phyloP scores from a whole-genome alignment of 225 moss, liverwort and hornwort genomes.

The Marchantia polymorpha region DNA sequence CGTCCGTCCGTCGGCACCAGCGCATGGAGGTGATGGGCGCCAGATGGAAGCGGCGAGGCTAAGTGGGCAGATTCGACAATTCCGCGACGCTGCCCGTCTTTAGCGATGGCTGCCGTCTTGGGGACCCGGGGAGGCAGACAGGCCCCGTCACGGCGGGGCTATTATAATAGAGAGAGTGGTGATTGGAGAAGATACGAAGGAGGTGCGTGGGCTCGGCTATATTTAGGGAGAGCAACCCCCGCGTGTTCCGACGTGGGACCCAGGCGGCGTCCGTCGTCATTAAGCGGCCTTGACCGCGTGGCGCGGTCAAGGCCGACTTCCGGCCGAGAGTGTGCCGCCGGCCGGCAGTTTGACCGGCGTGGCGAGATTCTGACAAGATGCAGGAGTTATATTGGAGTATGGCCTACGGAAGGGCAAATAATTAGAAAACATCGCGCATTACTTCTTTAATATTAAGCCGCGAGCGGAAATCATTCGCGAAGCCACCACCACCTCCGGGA shows the following conservation, averaged over 20 bases:
- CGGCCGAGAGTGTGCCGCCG: neutral
- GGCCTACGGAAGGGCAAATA: constrained; percentile 6
- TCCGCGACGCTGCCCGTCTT: neutral
- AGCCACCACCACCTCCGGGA: neutral
- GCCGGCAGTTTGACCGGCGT: constrained; percentile 15
- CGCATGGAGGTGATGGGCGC: neutral
- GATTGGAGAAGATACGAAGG: neutral
- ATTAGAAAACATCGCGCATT: neutral
- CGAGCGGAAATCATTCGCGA: neutral
- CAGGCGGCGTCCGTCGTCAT: neutral
- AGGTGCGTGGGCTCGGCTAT: neutral
- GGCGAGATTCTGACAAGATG: constrained; percentile 4
- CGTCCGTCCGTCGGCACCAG: neutral
- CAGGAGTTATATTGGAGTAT: constrained; percentile 13
- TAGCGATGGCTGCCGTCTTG: neutral
- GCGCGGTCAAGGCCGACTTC: constrained; percentile 8
- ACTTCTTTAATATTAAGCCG: neutral
- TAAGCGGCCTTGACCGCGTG: constrained; percentile 2
- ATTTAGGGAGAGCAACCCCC: neutral
- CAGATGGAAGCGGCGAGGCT: constrained; percentile 1
- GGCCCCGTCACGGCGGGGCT: neutral
- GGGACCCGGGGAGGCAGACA: constrained; percentile 2
- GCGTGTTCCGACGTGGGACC: neutral
- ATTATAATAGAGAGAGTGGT: neutral
- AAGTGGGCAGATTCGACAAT: neutral